phyloP scores from a whole-genome alignment of 345 rosid genomes.

The Odontarrhena argentea region DNA sequence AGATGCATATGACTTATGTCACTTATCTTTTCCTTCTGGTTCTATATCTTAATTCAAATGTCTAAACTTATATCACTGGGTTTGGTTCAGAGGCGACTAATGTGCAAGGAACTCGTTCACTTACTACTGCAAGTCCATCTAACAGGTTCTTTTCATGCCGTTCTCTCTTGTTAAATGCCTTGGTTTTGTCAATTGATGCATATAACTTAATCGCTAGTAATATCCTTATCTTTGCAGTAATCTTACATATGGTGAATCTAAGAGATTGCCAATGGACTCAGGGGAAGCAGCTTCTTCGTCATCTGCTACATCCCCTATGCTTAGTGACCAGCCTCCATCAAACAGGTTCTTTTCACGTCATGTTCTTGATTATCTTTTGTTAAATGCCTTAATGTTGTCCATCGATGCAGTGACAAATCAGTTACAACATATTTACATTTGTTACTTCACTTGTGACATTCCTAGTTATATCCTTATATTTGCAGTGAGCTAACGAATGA shows the following conservation, averaged over 20 bases:
- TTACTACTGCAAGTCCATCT: conserved; percentile 4
- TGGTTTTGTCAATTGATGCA: not conserved
- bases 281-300: no score
- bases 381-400: not conserved
- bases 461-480: conserved; percentile 8
- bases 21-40: not conserved
- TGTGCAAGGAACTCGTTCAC: conserved; percentile 29
- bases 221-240: no score
- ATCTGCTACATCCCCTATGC: no score
- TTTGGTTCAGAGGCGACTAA: conserved; percentile 24
- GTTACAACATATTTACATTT: not conserved
- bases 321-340: not conserved
- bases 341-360: conserved; percentile 23
- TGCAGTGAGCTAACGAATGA: conserved; percentile 55
- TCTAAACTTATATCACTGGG: conserved; percentile 7
- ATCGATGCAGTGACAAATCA: not conserved
- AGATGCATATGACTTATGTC: not conserved
- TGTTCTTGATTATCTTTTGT: conserved; percentile 2
- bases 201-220: no score
- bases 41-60: conserved; percentile 5
- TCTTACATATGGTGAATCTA: no score
- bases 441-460: not conserved
- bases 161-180: conserved; percentile 10
- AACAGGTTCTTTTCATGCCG: conserved; percentile 22
- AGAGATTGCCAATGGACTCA: no score